Evolutionary conservation across 495 filamentous ascomycete genomes (phyloP), one percentile per base, ranked within the genome.

Genomic region (Daldinia childiae): DNA sequence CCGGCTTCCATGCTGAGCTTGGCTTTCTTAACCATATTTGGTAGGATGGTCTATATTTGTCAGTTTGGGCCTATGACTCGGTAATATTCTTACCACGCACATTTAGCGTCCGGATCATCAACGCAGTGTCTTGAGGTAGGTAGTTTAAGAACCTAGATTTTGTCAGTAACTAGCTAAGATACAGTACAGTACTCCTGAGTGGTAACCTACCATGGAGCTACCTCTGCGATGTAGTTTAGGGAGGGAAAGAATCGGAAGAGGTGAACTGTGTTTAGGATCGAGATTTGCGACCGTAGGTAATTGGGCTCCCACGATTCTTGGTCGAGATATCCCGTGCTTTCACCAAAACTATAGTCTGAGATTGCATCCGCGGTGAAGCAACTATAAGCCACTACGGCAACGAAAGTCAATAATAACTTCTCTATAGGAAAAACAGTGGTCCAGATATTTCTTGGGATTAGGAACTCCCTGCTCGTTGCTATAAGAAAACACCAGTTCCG

Each of bases 281-380:
- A 51, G 36, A 39, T 64, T n/a, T 59, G 9, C 39, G 60, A 63
- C 17, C n/a, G 19, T 19, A 58, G 64, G 27, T 65, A 75, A 58
- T 75, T 77, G n/a, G 64, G 75, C n/a, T 56, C 39, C 39, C 69
- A 72, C 0, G 32, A 56, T 4, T 62, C 58, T 39, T 62, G 72
- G 6, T 48, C 45, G 39, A 74, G 62, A 54, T 75, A 66, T 2
- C 61, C 73, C 34, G 62, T 64, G 50, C 72, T 57, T 32, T 70
- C 63, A 21, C 75, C 75, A 51, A 75, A 77, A 48, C 69, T 66
- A 43, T 75, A 75, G 38, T 56, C 64, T 8, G 69, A 64, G 50
- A 77, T 72, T 8, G 61, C 64, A 43, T 77, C 76, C 11, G 70
- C 50, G 2, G 73, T 76, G 29, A 72, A 74, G 17, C 64, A 72